These are phyloP conservation scores for Perilla frutescens DNA, from an alignment of 257 asterid species.

Conservation along the genomic window DNA sequence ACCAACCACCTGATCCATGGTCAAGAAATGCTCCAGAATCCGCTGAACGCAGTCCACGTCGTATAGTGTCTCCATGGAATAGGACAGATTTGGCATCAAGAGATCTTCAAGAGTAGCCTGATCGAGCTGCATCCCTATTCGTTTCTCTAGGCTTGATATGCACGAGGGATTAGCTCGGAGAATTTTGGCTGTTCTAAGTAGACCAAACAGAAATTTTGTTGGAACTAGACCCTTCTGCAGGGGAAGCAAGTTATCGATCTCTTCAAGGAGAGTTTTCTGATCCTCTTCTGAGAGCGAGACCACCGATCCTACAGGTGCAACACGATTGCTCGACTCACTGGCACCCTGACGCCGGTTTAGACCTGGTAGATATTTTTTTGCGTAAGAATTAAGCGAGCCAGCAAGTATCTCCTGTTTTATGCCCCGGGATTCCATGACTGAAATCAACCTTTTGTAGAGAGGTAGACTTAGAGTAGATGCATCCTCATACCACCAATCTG, in stretches of 20 bases:
- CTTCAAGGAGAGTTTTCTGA: slow-evolving; percentile 84
- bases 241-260: slow-evolving; percentile 76
- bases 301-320: slow-evolving; percentile 44
- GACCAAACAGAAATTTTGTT: slow-evolving; percentile 74
- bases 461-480: slow-evolving; percentile 78
- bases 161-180: slow-evolving; percentile 66
- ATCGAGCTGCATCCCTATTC: slow-evolving; percentile 94
- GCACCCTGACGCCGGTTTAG: slow-evolving; percentile 67
- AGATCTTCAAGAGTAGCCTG: slow-evolving; percentile 95
- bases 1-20: slow-evolving; percentile 71
- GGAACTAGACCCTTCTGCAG: slow-evolving; percentile 82
- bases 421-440: slow-evolving; percentile 81
- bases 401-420: slow-evolving; percentile 68
- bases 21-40: slow-evolving; percentile 87
- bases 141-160: slow-evolving; percentile 70
- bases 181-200: slow-evolving; percentile 85
- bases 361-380: slow-evolving; percentile 83
- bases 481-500: slow-evolving; percentile 99
- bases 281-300: slow-evolving; percentile 74
- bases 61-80: slow-evolving; percentile 94
- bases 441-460: slow-evolving; percentile 68
- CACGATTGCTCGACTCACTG: slow-evolving; percentile 60
- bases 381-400: slow-evolving; percentile 75
- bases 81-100: slow-evolving; percentile 79
- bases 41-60: slow-evolving; percentile 89